These are phyloP conservation scores for Monosporascus cannonballus DNA, from an alignment of 2,329 filamentous ascomycete species.

Conservation along the genomic window DNA sequence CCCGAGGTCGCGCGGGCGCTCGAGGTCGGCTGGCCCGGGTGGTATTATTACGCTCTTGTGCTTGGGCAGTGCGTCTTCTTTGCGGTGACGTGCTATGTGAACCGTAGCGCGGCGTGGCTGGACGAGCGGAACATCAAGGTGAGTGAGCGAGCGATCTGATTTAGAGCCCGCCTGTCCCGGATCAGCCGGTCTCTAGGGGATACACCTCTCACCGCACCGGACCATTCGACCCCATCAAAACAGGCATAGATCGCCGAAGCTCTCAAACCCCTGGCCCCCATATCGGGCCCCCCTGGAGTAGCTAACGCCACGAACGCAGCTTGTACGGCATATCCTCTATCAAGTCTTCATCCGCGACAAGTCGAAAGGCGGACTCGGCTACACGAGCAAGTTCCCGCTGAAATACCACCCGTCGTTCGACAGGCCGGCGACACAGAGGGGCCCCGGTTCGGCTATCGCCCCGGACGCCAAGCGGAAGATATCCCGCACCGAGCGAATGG, in stretches of 20 bases:
- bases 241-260: too few relatives aligned
- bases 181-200: too few relatives aligned
- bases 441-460: constrained; percentile 4
- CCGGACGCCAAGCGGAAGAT: constrained; percentile 22
- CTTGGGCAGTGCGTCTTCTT: constrained; percentile 63
- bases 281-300: not conserved
- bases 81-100: constrained; percentile 44
- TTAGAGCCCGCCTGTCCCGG: too few relatives aligned
- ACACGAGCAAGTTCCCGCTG: constrained; percentile 61
- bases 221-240: too few relatives aligned
- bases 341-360: constrained; percentile 57
- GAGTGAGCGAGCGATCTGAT: constrained; percentile 8
- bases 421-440: constrained; percentile 29
- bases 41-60: constrained; percentile 55
- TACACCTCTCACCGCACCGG: too few relatives aligned
- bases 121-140: constrained; percentile 45
- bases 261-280: too few relatives aligned
- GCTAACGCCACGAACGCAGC: constrained; percentile 18
- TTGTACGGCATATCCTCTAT: constrained; percentile 51
- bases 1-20: constrained; percentile 54
- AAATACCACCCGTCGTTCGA: constrained; percentile 55
- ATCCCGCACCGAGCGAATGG: constrained; percentile 27
- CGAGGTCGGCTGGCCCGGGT: constrained; percentile 47
- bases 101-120: constrained; percentile 30
- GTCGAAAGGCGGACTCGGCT: constrained; percentile 51